Evolutionary conservation across 352 stramenopile genomes (phyloP), one percentile per base, ranked within the genome.

Genomic region (Pythium guiyangense): DNA sequence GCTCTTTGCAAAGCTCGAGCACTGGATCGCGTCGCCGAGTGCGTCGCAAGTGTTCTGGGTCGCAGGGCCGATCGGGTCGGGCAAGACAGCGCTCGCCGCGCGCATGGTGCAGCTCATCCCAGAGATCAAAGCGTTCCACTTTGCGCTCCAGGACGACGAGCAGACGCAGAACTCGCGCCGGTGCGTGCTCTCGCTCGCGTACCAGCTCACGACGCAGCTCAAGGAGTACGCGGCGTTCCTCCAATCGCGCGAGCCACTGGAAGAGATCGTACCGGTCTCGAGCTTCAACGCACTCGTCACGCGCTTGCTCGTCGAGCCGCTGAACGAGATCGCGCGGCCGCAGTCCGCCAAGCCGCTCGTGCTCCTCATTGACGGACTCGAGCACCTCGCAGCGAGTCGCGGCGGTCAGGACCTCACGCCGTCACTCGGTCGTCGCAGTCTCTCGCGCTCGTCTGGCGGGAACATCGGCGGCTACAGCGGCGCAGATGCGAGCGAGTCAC

Each of bases 221-320:
- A 71, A 77, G 9, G 77, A 84, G 56, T 91, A 89, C 50, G 73
- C 77, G 3, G 63, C 73, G 14, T 88, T 84, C 43, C 56, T 91
- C 14, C 81, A 91, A 39, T 72, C 76, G n/a, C 72, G 77, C 29
- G 75, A 88, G 31, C 81, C 81, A 1, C 58, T 91, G 2, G 81
- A 91, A 52, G 81, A 91, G 59, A 70, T 91, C 47, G 79, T 91
- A 2, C 77, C 79, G 0, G 75, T 91, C n/a, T 87, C 81, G 27
- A 84, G 70, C 9, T 84, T 91, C 31, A 63, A 66, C 6, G 67
- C 70, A 31, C 57, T 91, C 15, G 57, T 90, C 12, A 60, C 69
- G 0, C 69, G 81, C 8, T 40, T 91, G 39, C 62, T 91, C 17
- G 63, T 91, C 9, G 70, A 70, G 4, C 81, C 81, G n/a, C 56